Percentiles rank a stretch among this genome's conserved stretches.
phyloP scores from a whole-genome alignment of 306 rosid species.

The Vachellia collinsii region DNA sequence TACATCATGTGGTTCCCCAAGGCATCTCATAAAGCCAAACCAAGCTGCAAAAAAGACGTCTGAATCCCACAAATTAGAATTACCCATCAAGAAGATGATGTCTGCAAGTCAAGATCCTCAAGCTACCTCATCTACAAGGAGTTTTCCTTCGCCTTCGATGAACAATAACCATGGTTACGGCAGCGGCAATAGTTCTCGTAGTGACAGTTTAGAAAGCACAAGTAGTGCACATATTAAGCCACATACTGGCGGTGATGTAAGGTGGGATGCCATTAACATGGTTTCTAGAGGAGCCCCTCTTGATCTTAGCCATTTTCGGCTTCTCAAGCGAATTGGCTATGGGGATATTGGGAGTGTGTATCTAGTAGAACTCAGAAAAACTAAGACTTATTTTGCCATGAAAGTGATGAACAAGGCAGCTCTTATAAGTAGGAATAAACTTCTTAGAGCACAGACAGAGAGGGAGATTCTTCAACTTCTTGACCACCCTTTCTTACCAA shows the following conservation, averaged over 20 bases:
- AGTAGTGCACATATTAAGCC: constrained; percentile 63
- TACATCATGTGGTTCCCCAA: not conserved
- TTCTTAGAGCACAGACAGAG: constrained; percentile 84
- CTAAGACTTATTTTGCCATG: constrained; percentile 73
- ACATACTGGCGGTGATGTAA: constrained; percentile 84
- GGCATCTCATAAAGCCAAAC: constrained; percentile 1
- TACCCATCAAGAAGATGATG: constrained; percentile 29
- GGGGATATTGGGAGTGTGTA: constrained; percentile 91
- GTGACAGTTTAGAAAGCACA: constrained; percentile 75
- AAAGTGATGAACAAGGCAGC: constrained; percentile 93
- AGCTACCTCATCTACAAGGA: constrained; percentile 33
- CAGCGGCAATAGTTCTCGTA: constrained; percentile 55
- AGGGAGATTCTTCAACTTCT: constrained; percentile 93
- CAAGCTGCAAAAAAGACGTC: constrained; percentile 13
- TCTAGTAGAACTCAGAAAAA: constrained; percentile 74
- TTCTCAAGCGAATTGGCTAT: constrained; percentile 82
- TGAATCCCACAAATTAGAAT: constrained; percentile 36
- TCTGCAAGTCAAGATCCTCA: constrained; percentile 43
- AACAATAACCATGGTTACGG: constrained; percentile 39
- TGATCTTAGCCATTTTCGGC: constrained; percentile 69
- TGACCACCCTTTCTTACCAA: constrained; percentile 93
- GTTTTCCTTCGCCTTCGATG: constrained; percentile 42
- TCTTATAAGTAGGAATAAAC: constrained; percentile 80
- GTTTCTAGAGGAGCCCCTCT: constrained; percentile 55
- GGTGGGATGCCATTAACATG: constrained; percentile 83